Evolutionary conservation across 2,329 filamentous ascomycete species (phyloP).

Genomic region (Colletotrichum siamense): DNA sequence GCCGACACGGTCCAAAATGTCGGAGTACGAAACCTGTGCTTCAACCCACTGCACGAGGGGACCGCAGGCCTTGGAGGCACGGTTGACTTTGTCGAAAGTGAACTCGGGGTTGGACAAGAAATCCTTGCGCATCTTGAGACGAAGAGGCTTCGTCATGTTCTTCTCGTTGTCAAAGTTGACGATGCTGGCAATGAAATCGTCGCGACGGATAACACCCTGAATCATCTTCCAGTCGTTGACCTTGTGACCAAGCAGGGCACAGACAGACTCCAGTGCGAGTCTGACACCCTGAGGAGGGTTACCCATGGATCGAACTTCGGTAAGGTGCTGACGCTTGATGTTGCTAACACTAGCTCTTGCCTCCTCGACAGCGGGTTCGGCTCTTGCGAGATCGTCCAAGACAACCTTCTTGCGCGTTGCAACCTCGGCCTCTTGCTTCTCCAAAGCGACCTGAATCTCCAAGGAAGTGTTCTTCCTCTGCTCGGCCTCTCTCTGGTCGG

Average conservation of each 20-base stretch:
- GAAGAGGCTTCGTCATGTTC: constrained; percentile 85
- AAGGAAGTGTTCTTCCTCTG: constrained; percentile 87
- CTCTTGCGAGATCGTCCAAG: constrained; percentile 83
- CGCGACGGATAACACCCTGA: constrained; percentile 83
- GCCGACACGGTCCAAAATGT: constrained; percentile 92
- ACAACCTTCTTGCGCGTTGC: constrained; percentile 84
- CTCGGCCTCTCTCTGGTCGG: constrained; percentile 93
- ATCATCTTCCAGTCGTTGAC: constrained; percentile 91
- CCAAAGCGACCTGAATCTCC: constrained; percentile 85
- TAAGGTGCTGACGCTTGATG: constrained; percentile 97
- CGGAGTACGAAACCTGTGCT: constrained; percentile 97
- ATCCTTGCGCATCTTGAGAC: constrained; percentile 89
- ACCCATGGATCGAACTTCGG: constrained; percentile 96
- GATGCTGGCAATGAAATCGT: constrained; percentile 98
- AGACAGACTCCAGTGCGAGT: constrained; percentile 94
- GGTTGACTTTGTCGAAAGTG: constrained; percentile 94
- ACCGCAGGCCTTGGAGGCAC: constrained; percentile 95
- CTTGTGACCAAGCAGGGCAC: constrained; percentile 90
- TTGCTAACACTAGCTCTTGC: constrained; percentile 97
- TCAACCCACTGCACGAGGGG: constrained; percentile 96
- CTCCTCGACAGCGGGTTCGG: constrained; percentile 91
- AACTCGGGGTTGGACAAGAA: constrained; percentile 94
- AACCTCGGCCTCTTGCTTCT: constrained; percentile 89
- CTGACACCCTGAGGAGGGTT: constrained; percentile 91
- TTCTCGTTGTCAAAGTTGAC: constrained; percentile 95